These are phyloP conservation scores for Cystofilobasidium bisporidii DNA, from an alignment of 768 basidiomycete genomes.

Conservation along the genomic window DNA sequence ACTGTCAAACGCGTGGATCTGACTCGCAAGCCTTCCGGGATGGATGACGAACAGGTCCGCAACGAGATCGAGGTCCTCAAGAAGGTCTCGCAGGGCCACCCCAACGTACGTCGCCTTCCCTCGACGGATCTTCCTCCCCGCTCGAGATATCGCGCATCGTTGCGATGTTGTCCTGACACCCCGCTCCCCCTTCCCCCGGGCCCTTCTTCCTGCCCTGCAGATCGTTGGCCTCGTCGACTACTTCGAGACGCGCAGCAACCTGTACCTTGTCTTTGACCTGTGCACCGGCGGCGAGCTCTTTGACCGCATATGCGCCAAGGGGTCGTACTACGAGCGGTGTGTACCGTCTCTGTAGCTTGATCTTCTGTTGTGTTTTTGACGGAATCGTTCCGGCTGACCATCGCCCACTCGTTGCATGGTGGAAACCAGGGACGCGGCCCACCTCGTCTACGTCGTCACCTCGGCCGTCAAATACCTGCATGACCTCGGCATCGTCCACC, in stretches of 20 bases:
- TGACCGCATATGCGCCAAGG: slow-evolving; percentile 84
- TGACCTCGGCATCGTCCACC: slow-evolving; percentile 81
- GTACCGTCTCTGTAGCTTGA: slow-evolving; percentile 34
- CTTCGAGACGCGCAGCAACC: slow-evolving; percentile 90
- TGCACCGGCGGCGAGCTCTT: slow-evolving; percentile 70
- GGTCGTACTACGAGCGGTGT: slow-evolving; percentile 87
- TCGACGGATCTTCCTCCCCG: too few species aligned
- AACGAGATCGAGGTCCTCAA: slow-evolving; percentile 96
- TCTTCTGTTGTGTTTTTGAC: neutral
- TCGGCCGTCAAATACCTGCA: slow-evolving; percentile 86
- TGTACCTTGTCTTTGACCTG: slow-evolving; percentile 83
- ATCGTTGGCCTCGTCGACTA: slow-evolving; percentile 90
- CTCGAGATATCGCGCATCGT: too few species aligned
- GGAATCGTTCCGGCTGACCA: neutral
- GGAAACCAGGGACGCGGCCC: slow-evolving; percentile 68
- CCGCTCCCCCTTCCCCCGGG: too few species aligned
- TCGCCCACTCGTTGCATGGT: slow-evolving; percentile 1
- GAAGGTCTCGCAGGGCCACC: slow-evolving; percentile 77
- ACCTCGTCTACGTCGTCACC: slow-evolving; percentile 75
- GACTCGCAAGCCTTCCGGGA: neutral
- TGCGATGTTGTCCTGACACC: too few species aligned
- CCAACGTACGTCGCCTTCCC: slow-evolving; percentile 52
- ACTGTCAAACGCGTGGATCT: too few species aligned
- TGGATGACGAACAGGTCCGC: slow-evolving; percentile 61
- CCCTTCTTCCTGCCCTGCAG: neutral